A percentile compares a stretch with the other conserved stretches of the same genome.
Evolutionary conservation across 1,284 basidiomycete genomes (phyloP).

Genomic region (Pisolithus thermaeus): DNA sequence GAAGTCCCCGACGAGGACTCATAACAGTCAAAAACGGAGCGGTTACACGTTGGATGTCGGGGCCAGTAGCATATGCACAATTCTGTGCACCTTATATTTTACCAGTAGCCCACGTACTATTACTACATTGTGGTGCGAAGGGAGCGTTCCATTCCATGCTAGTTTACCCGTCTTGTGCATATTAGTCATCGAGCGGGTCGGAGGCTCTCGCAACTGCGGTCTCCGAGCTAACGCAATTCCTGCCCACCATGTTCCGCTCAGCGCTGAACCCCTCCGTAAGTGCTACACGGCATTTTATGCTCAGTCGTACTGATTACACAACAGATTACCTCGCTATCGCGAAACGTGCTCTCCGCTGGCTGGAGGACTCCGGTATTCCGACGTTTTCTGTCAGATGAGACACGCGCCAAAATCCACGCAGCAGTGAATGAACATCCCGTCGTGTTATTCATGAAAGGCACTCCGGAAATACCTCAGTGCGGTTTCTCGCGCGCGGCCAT

Average conservation of each 20-base stretch:
- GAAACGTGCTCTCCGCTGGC: background rate
- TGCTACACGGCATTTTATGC: background rate
- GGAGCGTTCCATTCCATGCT: too few species aligned
- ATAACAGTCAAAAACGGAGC: conserved; percentile 7
- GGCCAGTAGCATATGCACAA: too few species aligned
- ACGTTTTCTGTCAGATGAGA: conserved; percentile 42
- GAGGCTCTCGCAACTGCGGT: too few species aligned
- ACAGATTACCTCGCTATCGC: background rate
- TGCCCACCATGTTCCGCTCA: background rate
- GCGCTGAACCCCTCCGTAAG: background rate
- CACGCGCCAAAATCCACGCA: conserved; percentile 35
- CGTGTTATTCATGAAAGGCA: conserved; percentile 88
- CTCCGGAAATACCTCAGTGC: conserved; percentile 80
- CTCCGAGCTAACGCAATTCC: background rate
- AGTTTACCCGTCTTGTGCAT: background rate
- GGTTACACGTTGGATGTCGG: too few species aligned
- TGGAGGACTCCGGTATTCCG: conserved; percentile 12
- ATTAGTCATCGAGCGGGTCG: background rate
- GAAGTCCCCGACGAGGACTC: conserved; percentile 54
- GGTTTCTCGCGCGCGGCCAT: conserved; percentile 94
- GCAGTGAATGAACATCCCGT: conserved; percentile 54
- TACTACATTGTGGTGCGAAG: too few species aligned
- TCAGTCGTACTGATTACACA: background rate
- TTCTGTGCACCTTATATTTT: too few species aligned
- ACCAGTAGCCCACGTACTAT: too few species aligned